Evolutionary conservation across 345 rosid genomes (phyloP).

Genomic region (Lepidium sativum): DNA sequence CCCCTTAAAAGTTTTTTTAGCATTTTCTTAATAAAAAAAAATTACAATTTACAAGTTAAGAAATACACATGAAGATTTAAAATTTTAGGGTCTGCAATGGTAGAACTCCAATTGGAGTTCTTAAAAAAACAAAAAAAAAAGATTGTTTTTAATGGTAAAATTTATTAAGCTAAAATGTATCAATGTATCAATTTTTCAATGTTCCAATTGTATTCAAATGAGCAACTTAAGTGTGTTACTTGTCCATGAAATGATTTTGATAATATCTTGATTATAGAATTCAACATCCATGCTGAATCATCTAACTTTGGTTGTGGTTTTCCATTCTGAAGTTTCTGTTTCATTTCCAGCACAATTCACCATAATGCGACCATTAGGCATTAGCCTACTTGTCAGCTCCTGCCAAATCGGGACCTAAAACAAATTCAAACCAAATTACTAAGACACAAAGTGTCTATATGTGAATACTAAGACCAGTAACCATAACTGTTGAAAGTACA

Average conservation of each 20-base stretch:
- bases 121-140: too few species aligned
- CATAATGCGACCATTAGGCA: slow-evolving; percentile 70
- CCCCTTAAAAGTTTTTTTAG: too few species aligned
- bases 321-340: slow-evolving; percentile 17
- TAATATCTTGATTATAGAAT: slow-evolving; percentile 57
- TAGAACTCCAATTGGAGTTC: too few species aligned
- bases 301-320: slow-evolving; percentile 9
- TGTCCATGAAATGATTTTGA: slow-evolving; percentile 59
- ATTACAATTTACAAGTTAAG: too few species aligned
- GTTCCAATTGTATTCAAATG: not conserved
- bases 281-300: slow-evolving; percentile 38
- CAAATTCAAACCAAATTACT: not conserved
- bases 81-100: too few species aligned
- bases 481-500: slow-evolving; percentile 28
- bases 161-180: too few species aligned
- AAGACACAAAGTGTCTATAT: not conserved
- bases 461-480: not conserved
- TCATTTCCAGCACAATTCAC: slow-evolving; percentile 69
- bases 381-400: slow-evolving; percentile 47
- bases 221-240: slow-evolving; percentile 23
- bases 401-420: slow-evolving; percentile 54
- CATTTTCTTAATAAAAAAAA: too few species aligned
- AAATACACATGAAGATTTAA: too few species aligned
- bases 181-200: too few species aligned
- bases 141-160: too few species aligned